Conservation (phyloP, 805 yeast species). For the Starmerella bombicola region DNA sequence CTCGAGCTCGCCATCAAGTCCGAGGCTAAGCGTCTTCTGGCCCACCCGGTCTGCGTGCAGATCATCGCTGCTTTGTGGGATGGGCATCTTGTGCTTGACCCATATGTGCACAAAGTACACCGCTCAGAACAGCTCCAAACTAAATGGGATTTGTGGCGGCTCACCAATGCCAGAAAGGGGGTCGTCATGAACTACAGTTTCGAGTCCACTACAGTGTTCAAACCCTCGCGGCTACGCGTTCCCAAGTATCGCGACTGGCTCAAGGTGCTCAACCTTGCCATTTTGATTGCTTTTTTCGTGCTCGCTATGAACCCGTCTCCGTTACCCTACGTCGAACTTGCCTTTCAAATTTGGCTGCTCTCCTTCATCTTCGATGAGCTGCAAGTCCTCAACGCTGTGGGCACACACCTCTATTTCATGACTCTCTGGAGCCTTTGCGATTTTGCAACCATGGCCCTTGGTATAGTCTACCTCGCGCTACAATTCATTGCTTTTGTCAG, state of each 20-base stretch:
- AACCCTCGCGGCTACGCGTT: conserved; percentile 31
- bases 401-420: conserved; percentile 35
- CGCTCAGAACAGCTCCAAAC: conserved; percentile 20
- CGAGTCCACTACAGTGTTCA: conserved; percentile 29
- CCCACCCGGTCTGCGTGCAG: conserved; percentile 40
- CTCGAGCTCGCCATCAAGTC: conserved; percentile 41
- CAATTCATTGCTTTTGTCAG: conserved; percentile 17
- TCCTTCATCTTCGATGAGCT: conserved; percentile 40
- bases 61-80: conserved; percentile 40
- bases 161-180: conserved; percentile 26
- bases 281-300: conserved; percentile 27
- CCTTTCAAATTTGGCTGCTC: conserved; percentile 37
- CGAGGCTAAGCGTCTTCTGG: conserved; percentile 40
- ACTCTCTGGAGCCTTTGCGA: conserved; percentile 46
- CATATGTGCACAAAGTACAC: conserved; percentile 30
- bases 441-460: conserved; percentile 32
- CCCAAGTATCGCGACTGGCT: conserved; percentile 30
- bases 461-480: conserved; percentile 27
- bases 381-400: conserved; percentile 35
- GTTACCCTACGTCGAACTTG: not conserved
- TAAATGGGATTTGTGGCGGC: conserved; percentile 23
- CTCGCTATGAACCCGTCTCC: conserved; percentile 20
- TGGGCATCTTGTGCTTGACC: conserved; percentile 37
- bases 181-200: conserved; percentile 29
- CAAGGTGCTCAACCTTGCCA: conserved; percentile 26